Evolutionary conservation across 345 rosid genomes (phyloP), one percentile per base, ranked within the genome.

Genomic region (Gossypium mustelinum): DNA sequence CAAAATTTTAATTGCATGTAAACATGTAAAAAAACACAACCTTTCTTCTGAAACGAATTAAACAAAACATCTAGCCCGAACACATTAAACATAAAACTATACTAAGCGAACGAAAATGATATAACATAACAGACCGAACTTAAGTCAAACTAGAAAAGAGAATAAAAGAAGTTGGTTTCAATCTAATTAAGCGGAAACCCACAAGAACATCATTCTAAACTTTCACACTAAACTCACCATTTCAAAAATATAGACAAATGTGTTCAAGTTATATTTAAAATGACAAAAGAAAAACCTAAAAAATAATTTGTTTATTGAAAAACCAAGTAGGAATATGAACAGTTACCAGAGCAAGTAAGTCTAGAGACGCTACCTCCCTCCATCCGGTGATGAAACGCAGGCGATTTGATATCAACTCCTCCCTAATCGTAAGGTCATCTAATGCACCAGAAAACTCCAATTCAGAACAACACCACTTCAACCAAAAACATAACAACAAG

Each of bases 361-460:
- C 86, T 86, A 86, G 90, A 94, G 90, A 89, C 84, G 97, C 94
- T 89, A 94, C 98, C 98, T 92, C 98, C 98, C 97, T 94, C 98
- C 98, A 94, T 94, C 78, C 97, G 97, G 89, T 78, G 91, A 90
- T 76, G 84, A 87, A 83, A 82, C 85, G 59, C 88, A 9, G 81
- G 77, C 90, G 82, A 86, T 82, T 83, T 70, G 87, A 82, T 83
- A 87, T 89, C 84, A 90, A 70, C 73, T 88, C 80, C 66, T 85
- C 81, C 87, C 77, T 79, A 87, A 82, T 85, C 82, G 87, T 79
- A 81, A 76, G 81, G 70, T 82, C 95, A 87, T 89, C 92, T 86
- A 86, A 87, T 82, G 76, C 81, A 73, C 73, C 59, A 77, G 61
- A 77, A 68, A 77, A 68, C 77, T 70, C 73, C 56, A 78, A 68